Percentiles rank a stretch among this genome's conserved stretches.
Evolutionary conservation across 2,329 filamentous ascomycete genomes (phyloP).

Genomic region (Elsinoe necatrix): DNA sequence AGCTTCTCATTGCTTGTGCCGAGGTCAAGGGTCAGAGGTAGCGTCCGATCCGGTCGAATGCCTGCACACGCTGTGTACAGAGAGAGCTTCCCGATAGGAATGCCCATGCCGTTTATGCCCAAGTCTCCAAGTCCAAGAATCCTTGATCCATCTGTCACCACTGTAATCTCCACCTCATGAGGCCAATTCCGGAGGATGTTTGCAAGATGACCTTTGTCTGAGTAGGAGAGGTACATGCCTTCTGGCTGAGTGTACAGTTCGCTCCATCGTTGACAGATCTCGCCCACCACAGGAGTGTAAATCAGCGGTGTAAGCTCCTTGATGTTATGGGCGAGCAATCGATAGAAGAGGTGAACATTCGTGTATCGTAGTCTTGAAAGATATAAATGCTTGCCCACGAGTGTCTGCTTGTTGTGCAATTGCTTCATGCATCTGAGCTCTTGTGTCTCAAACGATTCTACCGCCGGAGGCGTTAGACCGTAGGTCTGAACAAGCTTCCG

Average conservation of each 20-base stretch:
- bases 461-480: constrained; percentile 43
- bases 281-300: constrained; percentile 85
- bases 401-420: constrained; percentile 59
- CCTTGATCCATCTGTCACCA: constrained; percentile 91
- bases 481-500: constrained; percentile 45
- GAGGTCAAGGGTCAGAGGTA: constrained; percentile 55
- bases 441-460: constrained; percentile 44
- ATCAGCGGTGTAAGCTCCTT: constrained; percentile 73
- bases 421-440: constrained; percentile 57
- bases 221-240: constrained; percentile 90
- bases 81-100: constrained; percentile 91
- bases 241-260: constrained; percentile 92
- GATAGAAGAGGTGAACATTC: constrained; percentile 76
- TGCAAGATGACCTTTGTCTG: constrained; percentile 82
- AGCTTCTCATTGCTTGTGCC: constrained; percentile 56
- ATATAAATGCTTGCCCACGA: constrained; percentile 77
- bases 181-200: constrained; percentile 92
- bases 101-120: constrained; percentile 94
- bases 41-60: constrained; percentile 67
- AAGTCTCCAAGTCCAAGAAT: constrained; percentile 90
- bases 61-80: constrained; percentile 94
- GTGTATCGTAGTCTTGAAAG: constrained; percentile 65
- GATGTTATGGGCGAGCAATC: constrained; percentile 66
- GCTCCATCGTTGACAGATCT: constrained; percentile 93
- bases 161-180: constrained; percentile 87